Percentiles rank a stretch among this genome's conserved stretches.
These are phyloP conservation scores for Gamsiella multidivaricata DNA, from an alignment of 192 early-diverging fungal genomes.

Conservation along the genomic window DNA sequence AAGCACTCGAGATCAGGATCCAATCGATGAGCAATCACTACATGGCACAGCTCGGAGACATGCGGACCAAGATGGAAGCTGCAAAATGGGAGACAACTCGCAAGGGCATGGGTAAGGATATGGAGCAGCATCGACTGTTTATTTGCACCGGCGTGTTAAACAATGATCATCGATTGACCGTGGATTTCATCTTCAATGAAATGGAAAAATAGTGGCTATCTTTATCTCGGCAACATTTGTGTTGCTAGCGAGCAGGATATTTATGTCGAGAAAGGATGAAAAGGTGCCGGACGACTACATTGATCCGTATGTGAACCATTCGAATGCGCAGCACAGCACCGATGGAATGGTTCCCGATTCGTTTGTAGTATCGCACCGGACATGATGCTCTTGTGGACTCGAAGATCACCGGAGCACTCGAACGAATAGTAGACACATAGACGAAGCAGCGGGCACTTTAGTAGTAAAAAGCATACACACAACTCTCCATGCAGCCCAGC, in stretches of 20 bases:
- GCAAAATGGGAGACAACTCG: conserved; percentile 87
- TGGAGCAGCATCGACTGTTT: too few species aligned
- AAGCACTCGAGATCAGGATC: conserved; percentile 79
- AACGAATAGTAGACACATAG: too few species aligned
- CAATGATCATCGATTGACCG: too few species aligned
- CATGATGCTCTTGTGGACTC: conserved; percentile 9
- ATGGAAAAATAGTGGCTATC: conserved; percentile 47
- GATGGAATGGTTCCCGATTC: conserved; percentile 54
- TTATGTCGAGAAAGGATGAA: conserved; percentile 33
- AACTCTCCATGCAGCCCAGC: too few species aligned
- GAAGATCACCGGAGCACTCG: too few species aligned
- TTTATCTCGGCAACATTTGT: conserved; percentile 48
- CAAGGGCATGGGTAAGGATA: conserved; percentile 70
- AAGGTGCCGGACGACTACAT: conserved; percentile 50
- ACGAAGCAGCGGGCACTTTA: too few species aligned
- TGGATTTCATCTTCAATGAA: too few species aligned
- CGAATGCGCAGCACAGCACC: conserved; percentile 30
- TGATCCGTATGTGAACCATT: conserved; percentile 48
- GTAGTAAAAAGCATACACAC: too few species aligned
- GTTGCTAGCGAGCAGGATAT: conserved; percentile 47
- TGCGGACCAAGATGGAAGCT: conserved; percentile 90
- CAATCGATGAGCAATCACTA: conserved; percentile 89
- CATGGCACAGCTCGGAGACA: conserved; percentile 80
- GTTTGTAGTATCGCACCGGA: conserved; percentile 48
- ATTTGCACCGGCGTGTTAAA: too few species aligned